Conservation (phyloP, 1,139 yeast genomes). For the Sugiyamaella neomexicana region DNA sequence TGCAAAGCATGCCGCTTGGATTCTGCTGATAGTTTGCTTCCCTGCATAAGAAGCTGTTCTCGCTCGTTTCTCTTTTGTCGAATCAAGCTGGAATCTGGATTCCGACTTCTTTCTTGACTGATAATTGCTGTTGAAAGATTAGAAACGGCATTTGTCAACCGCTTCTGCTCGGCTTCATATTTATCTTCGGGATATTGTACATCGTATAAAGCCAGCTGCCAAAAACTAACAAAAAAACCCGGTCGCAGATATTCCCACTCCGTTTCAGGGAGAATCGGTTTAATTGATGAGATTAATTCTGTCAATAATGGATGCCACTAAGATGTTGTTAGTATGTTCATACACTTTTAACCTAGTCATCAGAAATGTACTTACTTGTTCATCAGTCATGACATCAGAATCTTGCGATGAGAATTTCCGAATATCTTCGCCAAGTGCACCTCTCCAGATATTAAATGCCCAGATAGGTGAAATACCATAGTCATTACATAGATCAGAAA, state of each 20-base stretch:
- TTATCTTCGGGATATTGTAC: conserved; percentile 55
- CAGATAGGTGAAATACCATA: conserved; percentile 62
- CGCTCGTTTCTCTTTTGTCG: conserved; percentile 23
- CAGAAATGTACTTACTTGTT: conserved; percentile 10
- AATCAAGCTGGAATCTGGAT: conserved; percentile 17
- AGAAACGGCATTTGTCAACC: conserved; percentile 13
- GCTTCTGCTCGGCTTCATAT: conserved; percentile 52
- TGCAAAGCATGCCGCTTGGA: conserved; percentile 40
- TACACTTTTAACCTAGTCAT: no score
- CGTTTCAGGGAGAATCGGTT: conserved; percentile 31
- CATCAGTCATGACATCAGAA: conserved; percentile 15
- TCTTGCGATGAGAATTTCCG: conserved; percentile 26
- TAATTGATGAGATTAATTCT: conserved; percentile 29
- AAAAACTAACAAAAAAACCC: conserved; percentile 60
- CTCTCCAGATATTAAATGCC: conserved; percentile 83
- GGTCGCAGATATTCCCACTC: conserved; percentile 46
- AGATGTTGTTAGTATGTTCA: conserved; percentile 13
- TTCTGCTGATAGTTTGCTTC: conserved; percentile 35
- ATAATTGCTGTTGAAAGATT: background rate
- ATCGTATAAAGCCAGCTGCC: conserved; percentile 78
- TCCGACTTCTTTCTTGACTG: conserved; percentile 6
- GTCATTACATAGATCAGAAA: conserved; percentile 49
- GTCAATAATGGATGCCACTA: conserved; percentile 35
- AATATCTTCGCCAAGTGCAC: conserved; percentile 41
- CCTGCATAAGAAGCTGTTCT: conserved; percentile 27